These are phyloP conservation scores for Auricularia sp. DNA, from an alignment of 768 basidiomycete species.

Conservation along the genomic window DNA sequence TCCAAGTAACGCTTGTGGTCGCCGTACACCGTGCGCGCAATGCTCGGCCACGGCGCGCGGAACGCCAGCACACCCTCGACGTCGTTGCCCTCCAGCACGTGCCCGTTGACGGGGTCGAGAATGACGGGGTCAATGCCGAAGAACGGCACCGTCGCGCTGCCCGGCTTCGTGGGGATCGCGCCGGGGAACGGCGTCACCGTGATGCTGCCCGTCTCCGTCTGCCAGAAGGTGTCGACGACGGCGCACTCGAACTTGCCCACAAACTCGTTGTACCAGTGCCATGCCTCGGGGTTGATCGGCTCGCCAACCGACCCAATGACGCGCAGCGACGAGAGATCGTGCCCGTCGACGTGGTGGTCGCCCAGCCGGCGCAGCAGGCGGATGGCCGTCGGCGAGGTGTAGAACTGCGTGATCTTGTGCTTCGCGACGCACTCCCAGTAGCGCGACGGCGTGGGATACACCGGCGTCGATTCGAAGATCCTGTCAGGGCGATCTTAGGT, in stretches of 20 bases:
- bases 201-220: constrained; percentile 97
- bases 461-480: constrained; percentile 93
- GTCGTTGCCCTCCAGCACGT: constrained; percentile 64
- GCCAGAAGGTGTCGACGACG: constrained; percentile 92
- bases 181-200: constrained; percentile 94
- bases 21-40: constrained; percentile 83
- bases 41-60: constrained; percentile 86
- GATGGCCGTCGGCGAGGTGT: constrained; percentile 91
- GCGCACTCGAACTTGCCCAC: constrained; percentile 84
- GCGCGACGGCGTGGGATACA: constrained; percentile 90
- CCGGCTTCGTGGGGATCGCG: constrained; percentile 91
- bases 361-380: constrained; percentile 81
- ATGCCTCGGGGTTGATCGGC: constrained; percentile 98
- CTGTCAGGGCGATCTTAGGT: constrained; percentile 17
- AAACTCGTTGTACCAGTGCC: constrained; percentile 98
- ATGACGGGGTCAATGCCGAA: constrained; percentile 87
- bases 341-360: constrained; percentile 68
- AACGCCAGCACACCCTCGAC: constrained; percentile 88
- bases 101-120: constrained; percentile 72
- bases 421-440: constrained; percentile 96
- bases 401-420: constrained; percentile 92
- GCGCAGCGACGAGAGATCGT: constrained; percentile 75
- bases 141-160: constrained; percentile 95
- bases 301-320: constrained; percentile 92
- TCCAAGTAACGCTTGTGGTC: constrained; percentile 84